Percentiles rank a stretch among this genome's conserved stretches.
Conservation (phyloP, 345 rosid species). For the Psidium guajava region DNA sequence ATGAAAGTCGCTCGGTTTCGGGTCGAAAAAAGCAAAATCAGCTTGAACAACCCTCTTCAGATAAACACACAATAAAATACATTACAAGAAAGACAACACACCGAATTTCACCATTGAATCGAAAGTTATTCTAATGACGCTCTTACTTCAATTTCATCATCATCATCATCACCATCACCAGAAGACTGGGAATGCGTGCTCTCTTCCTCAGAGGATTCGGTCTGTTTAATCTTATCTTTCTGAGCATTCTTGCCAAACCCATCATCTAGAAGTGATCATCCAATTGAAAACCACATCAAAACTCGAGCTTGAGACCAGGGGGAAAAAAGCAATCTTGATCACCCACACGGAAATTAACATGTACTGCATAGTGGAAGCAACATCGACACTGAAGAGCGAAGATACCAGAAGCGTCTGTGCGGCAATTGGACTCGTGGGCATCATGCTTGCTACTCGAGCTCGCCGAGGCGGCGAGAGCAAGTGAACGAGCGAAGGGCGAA, state of each 20-base stretch:
- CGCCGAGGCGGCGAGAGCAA: slow-evolving; percentile 30
- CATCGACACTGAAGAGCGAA: slow-evolving; percentile 15
- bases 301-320: background rate
- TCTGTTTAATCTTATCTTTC: slow-evolving; percentile 5
- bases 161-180: slow-evolving; percentile 18
- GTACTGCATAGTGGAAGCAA: background rate
- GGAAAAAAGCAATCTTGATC: background rate
- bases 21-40: slow-evolving; percentile 90
- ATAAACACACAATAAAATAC: background rate
- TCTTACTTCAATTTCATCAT: slow-evolving; percentile 46
- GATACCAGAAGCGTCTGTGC: slow-evolving; percentile 1
- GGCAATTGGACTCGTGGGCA: slow-evolving; percentile 5
- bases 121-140: background rate
- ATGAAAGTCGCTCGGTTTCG: slow-evolving; percentile 65
- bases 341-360: background rate
- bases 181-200: slow-evolving; percentile 29
- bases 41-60: slow-evolving; percentile 77
- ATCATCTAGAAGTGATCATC: slow-evolving; percentile 4
- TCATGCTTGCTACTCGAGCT: slow-evolving; percentile 16
- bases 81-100: background rate
- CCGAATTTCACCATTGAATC: background rate
- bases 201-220: slow-evolving; percentile 34
- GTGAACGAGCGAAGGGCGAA: slow-evolving; percentile 62
- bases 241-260: slow-evolving; percentile 6
- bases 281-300: background rate